These are phyloP conservation scores for Gelatoporia subvermispora DNA, from an alignment of 768 basidiomycete genomes.

Conservation along the genomic window DNA sequence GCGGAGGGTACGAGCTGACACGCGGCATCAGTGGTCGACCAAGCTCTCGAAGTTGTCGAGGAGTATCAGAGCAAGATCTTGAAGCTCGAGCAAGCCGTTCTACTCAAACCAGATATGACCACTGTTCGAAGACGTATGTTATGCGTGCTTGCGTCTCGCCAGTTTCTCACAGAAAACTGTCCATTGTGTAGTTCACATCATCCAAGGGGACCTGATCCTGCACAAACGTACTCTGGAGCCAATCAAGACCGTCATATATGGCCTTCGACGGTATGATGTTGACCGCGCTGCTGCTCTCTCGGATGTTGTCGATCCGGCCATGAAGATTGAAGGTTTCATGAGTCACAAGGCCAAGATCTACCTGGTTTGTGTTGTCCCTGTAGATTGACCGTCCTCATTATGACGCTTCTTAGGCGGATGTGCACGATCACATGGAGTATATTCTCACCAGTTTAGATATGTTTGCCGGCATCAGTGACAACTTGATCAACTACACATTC, in stretches of 20 bases:
- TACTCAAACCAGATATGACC: slow-evolving; percentile 56
- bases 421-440: slow-evolving; percentile 74
- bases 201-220: slow-evolving; percentile 68
- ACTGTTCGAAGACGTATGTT: slow-evolving; percentile 54
- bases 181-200: slow-evolving; percentile 55
- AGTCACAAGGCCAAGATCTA: slow-evolving; percentile 68
- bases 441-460: slow-evolving; percentile 66
- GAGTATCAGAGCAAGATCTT: slow-evolving; percentile 61
- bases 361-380: slow-evolving; percentile 37
- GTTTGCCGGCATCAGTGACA: slow-evolving; percentile 67
- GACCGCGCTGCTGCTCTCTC: slow-evolving; percentile 60
- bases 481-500: slow-evolving; percentile 70
- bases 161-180: not conserved
- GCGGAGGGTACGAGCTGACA: not conserved
- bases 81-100: slow-evolving; percentile 53
- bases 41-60: slow-evolving; percentile 62
- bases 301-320: slow-evolving; percentile 25
- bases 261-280: slow-evolving; percentile 63
- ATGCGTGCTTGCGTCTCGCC: not conserved
- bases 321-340: slow-evolving; percentile 54
- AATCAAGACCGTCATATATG: slow-evolving; percentile 63
- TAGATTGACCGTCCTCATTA: slow-evolving; percentile 1
- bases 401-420: slow-evolving; percentile 63
- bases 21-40: slow-evolving; percentile 56
- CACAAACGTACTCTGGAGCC: slow-evolving; percentile 73